Conservation (phyloP, 139 green algal species). For the Coelastrella sp. region DNA sequence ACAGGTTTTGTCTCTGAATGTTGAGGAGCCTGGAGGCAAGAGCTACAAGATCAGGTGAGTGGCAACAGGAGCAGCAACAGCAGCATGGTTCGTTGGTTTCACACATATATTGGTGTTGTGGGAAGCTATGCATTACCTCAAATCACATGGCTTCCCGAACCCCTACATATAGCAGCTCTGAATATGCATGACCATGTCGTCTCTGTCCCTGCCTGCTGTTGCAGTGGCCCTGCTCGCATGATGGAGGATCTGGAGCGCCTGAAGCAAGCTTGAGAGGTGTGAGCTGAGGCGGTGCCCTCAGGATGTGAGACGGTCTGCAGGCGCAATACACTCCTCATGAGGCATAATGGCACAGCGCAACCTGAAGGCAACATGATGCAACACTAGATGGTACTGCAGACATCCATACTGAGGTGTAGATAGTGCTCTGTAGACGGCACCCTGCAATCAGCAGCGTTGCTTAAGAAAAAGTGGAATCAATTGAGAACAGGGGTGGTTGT, state of each 20-base stretch:
- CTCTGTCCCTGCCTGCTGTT: background rate
- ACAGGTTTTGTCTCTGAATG: constrained; percentile 23
- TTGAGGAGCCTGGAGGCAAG: constrained; percentile 54
- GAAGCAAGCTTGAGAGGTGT: constrained; percentile 36
- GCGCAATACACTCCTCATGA: too few relatives aligned
- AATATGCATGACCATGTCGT: background rate
- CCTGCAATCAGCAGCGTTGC: too few relatives aligned
- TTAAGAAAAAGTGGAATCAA: too few relatives aligned
- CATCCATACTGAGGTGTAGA: too few relatives aligned
- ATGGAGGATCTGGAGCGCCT: constrained; percentile 37
- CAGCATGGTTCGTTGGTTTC: background rate
- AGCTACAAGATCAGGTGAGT: constrained; percentile 42
- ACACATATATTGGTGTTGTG: background rate
- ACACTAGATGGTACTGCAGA: too few relatives aligned
- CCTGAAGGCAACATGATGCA: too few relatives aligned
- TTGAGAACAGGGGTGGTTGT: too few relatives aligned
- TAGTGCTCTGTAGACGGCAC: too few relatives aligned
- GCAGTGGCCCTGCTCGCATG: constrained; percentile 47
- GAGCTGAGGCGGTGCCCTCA: background rate
- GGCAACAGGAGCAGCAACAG: background rate
- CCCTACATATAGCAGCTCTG: background rate
- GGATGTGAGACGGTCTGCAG: background rate
- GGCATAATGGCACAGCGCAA: too few relatives aligned
- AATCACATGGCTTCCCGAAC: background rate
- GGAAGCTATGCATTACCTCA: background rate